Conservation (phyloP, 192 early-diverging fungal species). For the Linnemannia schmuckeri region DNA sequence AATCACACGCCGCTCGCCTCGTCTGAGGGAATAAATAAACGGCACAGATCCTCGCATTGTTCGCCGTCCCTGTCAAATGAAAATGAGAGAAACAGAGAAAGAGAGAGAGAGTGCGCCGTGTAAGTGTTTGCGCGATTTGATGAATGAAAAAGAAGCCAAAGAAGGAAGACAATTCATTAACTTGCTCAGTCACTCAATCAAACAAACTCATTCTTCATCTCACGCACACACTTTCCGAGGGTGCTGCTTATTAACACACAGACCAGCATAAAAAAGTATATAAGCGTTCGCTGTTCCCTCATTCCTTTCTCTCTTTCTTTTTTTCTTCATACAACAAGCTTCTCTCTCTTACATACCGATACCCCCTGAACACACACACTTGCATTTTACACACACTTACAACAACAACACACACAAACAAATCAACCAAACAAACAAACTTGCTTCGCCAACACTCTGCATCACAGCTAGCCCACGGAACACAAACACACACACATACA, state of each 20-base stretch:
- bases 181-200: background rate
- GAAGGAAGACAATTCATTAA: background rate
- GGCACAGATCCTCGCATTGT: too few species aligned
- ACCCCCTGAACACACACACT: background rate
- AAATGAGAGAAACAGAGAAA: too few species aligned
- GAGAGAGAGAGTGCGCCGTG: too few species aligned
- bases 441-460: background rate
- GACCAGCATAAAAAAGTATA: background rate
- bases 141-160: slow-evolving; percentile 3
- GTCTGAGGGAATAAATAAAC: too few species aligned
- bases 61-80: too few species aligned
- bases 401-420: background rate
- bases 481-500: background rate
- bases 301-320: slow-evolving; percentile 8
- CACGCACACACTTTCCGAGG: background rate
- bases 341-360: background rate
- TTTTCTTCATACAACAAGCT: background rate
- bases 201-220: background rate
- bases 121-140: background rate
- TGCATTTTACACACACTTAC: background rate
- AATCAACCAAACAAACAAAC: background rate
- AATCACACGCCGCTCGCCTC: too few species aligned
- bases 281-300: background rate
- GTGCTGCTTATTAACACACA: background rate
- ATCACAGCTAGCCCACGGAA: background rate